Evolutionary conservation across 2,329 filamentous ascomycete species (phyloP).

Genomic region (Calonectria hongkongensis): DNA sequence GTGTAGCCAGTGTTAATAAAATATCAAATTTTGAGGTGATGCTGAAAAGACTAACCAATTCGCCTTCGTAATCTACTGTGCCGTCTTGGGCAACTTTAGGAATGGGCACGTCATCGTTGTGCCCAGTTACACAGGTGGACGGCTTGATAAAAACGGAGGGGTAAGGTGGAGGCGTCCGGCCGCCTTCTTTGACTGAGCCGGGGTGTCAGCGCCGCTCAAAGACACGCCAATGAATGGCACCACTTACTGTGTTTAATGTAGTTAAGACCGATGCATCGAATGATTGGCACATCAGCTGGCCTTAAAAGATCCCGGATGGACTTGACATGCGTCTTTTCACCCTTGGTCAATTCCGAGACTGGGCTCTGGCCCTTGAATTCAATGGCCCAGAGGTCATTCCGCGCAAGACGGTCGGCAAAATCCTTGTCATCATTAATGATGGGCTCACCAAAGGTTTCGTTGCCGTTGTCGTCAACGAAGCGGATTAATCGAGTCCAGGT

Average conservation of each 20-base stretch:
- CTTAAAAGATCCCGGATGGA: constrained; percentile 56
- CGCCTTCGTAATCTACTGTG: constrained; percentile 70
- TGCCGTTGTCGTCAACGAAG: constrained; percentile 59
- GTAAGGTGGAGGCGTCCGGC: constrained; percentile 69
- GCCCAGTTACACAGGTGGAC: constrained; percentile 61
- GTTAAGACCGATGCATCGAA: constrained; percentile 61
- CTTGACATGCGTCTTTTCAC: constrained; percentile 58
- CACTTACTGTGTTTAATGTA: constrained; percentile 61
- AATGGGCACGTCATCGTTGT: constrained; percentile 63
- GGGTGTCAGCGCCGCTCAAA: background rate
- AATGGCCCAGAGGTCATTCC: constrained; percentile 56
- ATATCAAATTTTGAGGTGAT: background rate
- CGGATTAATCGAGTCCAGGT: constrained; percentile 59
- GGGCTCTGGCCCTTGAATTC: constrained; percentile 56
- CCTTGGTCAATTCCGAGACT: constrained; percentile 49
- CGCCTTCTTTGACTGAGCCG: constrained; percentile 69
- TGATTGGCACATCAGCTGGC: constrained; percentile 59
- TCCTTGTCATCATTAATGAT: constrained; percentile 53
- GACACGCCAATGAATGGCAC: rapidly evolving
- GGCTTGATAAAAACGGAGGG: constrained; percentile 72
- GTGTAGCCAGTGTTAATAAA: background rate
- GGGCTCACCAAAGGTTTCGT: constrained; percentile 60
- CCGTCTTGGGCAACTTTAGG: constrained; percentile 68
- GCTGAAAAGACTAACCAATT: constrained; percentile 58
- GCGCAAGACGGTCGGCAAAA: constrained; percentile 49